Conservation (phyloP, 352 stramenopile genomes). For the Phytophthora litchii region DNA sequence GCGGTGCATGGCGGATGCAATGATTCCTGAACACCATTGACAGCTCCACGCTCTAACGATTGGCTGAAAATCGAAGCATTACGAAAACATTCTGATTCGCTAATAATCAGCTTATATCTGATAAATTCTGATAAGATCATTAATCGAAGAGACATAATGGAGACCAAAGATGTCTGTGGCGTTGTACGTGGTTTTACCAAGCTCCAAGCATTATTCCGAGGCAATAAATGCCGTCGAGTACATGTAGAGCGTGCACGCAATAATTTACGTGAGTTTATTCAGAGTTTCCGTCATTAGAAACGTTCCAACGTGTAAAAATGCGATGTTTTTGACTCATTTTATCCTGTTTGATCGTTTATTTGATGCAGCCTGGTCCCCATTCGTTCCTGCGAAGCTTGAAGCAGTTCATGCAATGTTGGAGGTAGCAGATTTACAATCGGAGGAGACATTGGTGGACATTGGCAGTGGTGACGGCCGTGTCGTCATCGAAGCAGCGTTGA, state of each 20-base stretch:
- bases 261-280: conserved; percentile 47
- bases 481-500: conserved; percentile 44
- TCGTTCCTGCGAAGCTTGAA: conserved; percentile 64
- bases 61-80: conserved; percentile 21
- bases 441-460: conserved; percentile 65
- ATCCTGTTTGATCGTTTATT: conserved; percentile 2
- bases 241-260: conserved; percentile 59
- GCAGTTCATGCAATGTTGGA: conserved; percentile 58
- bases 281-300: neutral
- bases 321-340: conserved; percentile 5
- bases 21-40: conserved; percentile 19
- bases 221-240: conserved; percentile 51
- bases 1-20: conserved; percentile 22
- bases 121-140: conserved; percentile 4
- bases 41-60: neutral
- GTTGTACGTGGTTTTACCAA: conserved; percentile 29
- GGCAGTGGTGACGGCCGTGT: conserved; percentile 71
- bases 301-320: neutral
- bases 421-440: conserved; percentile 41
- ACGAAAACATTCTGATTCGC: neutral
- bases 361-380: conserved; percentile 66
- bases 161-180: conserved; percentile 1
- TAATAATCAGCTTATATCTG: conserved; percentile 1
- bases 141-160: conserved; percentile 2
- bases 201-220: conserved; percentile 67